These are phyloP conservation scores for Lotus japonicus DNA, from an alignment of 306 rosid genomes.

Conservation along the genomic window DNA sequence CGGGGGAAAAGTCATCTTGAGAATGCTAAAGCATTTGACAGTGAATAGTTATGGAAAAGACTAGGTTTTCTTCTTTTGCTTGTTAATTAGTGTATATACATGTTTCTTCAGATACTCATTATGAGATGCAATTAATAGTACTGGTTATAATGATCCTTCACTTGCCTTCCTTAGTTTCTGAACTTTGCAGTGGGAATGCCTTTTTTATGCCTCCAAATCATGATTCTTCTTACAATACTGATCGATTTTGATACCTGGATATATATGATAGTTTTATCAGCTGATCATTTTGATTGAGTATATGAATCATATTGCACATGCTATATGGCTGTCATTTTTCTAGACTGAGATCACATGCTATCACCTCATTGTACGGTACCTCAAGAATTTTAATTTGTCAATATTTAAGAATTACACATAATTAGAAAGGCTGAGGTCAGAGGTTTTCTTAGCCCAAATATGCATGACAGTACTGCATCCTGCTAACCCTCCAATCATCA, in stretches of 20 bases:
- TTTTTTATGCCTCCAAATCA: background rate
- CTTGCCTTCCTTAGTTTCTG: background rate
- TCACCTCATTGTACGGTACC: too few species aligned
- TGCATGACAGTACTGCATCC: background rate
- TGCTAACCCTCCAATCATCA: background rate
- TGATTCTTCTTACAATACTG: background rate
- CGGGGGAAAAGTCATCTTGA: background rate
- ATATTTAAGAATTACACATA: background rate
- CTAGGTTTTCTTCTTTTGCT: background rate
- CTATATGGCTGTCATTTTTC: constrained; percentile 8
- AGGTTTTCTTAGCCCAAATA: background rate
- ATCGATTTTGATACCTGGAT: too few species aligned
- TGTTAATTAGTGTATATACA: background rate
- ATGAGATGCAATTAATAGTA: background rate
- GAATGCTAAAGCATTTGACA: constrained; percentile 7
- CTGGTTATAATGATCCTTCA: background rate
- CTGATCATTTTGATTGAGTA: background rate
- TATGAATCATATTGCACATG: constrained; percentile 17
- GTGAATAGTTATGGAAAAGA: background rate
- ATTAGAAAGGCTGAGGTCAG: background rate
- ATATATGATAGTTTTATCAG: too few species aligned
- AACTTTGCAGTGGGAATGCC: background rate
- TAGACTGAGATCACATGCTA: too few species aligned
- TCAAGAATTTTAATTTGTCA: background rate
- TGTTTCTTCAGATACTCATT: constrained; percentile 5